Evolutionary conservation across 2,329 filamentous ascomycete genomes (phyloP), one percentile per base, ranked within the genome.

Genomic region (Hypoxylon sp.): DNA sequence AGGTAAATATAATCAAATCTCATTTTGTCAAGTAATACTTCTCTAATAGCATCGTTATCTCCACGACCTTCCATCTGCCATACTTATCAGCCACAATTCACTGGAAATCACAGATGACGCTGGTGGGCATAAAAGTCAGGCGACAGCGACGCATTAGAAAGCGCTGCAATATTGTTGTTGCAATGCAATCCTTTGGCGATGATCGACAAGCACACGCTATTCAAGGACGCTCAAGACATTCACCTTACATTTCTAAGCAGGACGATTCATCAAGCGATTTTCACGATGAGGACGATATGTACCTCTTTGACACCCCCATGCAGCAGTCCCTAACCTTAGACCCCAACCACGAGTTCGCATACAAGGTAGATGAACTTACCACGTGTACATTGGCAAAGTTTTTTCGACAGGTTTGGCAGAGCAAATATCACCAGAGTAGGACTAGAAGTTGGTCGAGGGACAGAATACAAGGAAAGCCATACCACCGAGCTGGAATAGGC

Each of bases 221-320:
- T n/a, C 37, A 27, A 5, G n/a, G 27, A 10, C 10, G 2, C 11
- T 42, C 52, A 42, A 13, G 13, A 2, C 2, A 15, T 21, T 17
- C 48, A 31, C n/a, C 21, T 46, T 42, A 4, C 7, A 24, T 17
- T 19, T 8, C 39, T 8, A 37, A 6, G 19, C 31, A 24, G 1
- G 42, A 24, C 2, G 8, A 6, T 7, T 7, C 6, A 32, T 11
- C 46, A 37, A 19, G 52, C 6, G 24, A 5, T 15, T 21, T 46
- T 13, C 46, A 47, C 17, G 27, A 37, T 11, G 44, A 61, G 2
- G 57, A 65, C 17, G 62, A 66, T 11, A 56, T 57, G n/a, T 46
- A 52, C 13, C 37, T 62, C 4, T 66, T 66, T 3, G 63, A 62
- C 21, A 8, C 11, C 6, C 29, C 52, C 15, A 29, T 29, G 24